Base-by-base conservation (phyloP, 2,329 filamentous ascomycete genomes). In the Chaetomiaceae sp. region DNA sequence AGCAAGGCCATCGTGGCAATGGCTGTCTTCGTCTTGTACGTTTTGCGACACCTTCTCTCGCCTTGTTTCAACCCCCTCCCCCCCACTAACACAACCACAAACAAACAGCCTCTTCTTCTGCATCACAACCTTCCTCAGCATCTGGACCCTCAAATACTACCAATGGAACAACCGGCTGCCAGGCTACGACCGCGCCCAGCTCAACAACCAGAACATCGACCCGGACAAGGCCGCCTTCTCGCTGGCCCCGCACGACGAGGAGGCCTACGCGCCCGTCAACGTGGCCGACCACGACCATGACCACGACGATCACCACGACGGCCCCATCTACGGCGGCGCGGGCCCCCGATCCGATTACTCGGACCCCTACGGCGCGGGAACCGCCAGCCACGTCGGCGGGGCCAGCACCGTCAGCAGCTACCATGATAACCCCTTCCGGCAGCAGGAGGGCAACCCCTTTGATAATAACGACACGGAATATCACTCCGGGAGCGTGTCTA, bases 191-290 rank as follows among this genome's bases (percentile, higher is more conserved):
- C 69, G 49, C 40, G 46, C 40, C 13, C 46, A 53, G 36, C 27
- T 73, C 46, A 65, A 66, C 55, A 65, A 65, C 55, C 68, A 67
- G 58, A 79, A 80, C 70, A 85, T 85, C 60, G 83, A 86, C 65
- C 83, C 83, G 0, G 82, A 86, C 67, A 85, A 85, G 72, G 82
- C 82, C 25, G 82, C 82, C 55, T 86, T 86, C 70, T 84, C 81
- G 52, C 84, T 82, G 68, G 80, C 80, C 13, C 80, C 81, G n/a
- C 79, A 83, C 63, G 81, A 82, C 61, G 82, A 86, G 58, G 82
- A 85, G 63, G 77, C 79, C 38, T 86, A 86, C 62, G 79, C 82
- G 46, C 80, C 79, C 13, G 76, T 85, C 56, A 75, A 82, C 66
- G 73, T 75, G 69, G 73, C 80, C 53, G 77, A 82, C 61, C 74